These are phyloP conservation scores for Paecilomyces niveus DNA, from an alignment of 2,329 filamentous ascomycete genomes.

Conservation along the genomic window DNA sequence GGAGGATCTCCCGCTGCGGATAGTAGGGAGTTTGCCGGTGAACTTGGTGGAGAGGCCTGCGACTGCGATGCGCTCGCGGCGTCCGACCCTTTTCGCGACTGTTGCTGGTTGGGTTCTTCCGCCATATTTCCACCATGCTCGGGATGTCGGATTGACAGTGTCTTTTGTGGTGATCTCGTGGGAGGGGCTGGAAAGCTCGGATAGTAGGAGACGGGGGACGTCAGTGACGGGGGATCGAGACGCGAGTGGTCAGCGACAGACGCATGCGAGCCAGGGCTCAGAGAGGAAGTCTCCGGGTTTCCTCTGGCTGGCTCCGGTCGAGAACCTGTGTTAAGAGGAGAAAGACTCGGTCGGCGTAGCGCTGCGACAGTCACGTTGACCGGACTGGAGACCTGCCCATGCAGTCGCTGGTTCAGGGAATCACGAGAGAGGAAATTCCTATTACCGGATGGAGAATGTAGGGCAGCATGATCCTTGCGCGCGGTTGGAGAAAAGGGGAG, in stretches of 20 bases:
- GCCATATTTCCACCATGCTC: conserved; percentile 20
- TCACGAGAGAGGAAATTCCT: conserved; percentile 27
- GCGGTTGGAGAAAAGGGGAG: conserved; percentile 4
- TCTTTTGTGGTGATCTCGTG: conserved; percentile 11
- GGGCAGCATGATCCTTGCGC: conserved; percentile 5
- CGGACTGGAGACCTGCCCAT: conserved; percentile 16
- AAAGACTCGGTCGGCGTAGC: conserved; percentile 22
- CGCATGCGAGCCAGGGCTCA: conserved; percentile 18
- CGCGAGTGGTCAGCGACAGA: conserved; percentile 16
- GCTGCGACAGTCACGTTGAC: conserved; percentile 12
- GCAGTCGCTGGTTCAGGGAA: conserved; percentile 24
- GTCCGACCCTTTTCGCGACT: conserved; percentile 20
- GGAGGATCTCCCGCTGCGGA: conserved; percentile 22
- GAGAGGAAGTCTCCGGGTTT: conserved; percentile 14
- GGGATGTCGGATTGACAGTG: conserved; percentile 4
- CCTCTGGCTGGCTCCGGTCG: conserved; percentile 12
- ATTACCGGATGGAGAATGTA: conserved; percentile 11
- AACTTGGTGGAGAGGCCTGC: conserved; percentile 22
- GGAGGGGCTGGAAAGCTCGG: conserved; percentile 22
- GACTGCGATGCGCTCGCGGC: conserved; percentile 19
- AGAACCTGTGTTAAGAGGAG: conserved; percentile 23
- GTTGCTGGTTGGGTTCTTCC: conserved; percentile 14
- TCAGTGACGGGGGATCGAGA: conserved; percentile 14
- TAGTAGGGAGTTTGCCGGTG: conserved; percentile 21
- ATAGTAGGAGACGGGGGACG: conserved; percentile 16